phyloP scores from a whole-genome alignment of 108 stramenopile genomes.

The Parmales sp. region DNA sequence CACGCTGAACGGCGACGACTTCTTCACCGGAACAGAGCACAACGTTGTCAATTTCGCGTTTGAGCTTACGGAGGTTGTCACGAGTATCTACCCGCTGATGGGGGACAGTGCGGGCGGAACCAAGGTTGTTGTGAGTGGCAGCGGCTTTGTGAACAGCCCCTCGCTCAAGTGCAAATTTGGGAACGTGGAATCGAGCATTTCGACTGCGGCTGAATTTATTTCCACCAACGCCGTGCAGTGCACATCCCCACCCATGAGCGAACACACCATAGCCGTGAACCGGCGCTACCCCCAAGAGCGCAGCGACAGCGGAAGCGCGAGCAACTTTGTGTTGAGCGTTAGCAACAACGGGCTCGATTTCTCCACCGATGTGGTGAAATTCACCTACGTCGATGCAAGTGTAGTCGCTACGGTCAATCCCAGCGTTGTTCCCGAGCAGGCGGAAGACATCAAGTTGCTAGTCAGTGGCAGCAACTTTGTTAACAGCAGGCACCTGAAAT shows the following conservation, averaged over 20 bases:
- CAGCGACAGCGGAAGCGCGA: constrained; percentile 18
- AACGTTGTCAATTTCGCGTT: no score
- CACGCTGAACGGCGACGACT: constrained; percentile 32
- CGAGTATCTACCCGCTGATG: constrained; percentile 8
- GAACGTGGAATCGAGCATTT: not conserved
- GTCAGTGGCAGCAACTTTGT: constrained; percentile 32
- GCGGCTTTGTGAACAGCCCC: constrained; percentile 24
- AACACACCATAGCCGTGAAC: no score
- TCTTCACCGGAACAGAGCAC: not conserved
- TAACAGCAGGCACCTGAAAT: constrained; percentile 21
- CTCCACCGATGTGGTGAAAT: not conserved
- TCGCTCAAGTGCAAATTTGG: constrained; percentile 32
- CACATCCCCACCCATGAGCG: constrained; percentile 15
- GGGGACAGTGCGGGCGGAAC: not conserved
- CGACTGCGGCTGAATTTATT: constrained; percentile 20
- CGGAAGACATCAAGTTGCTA: constrained; percentile 14
- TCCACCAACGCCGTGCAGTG: constrained; percentile 25
- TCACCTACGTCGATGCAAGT: constrained; percentile 19
- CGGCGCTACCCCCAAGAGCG: no score
- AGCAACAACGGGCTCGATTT: constrained; percentile 27
- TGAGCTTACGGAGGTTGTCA: not conserved
- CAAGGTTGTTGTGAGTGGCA: not conserved
- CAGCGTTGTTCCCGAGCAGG: constrained; percentile 21
- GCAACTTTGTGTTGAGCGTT: constrained; percentile 15
- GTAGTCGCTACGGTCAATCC: constrained; percentile 18